Conservation (phyloP, 768 basidiomycete genomes). For the Pisolithus microcarpus region DNA sequence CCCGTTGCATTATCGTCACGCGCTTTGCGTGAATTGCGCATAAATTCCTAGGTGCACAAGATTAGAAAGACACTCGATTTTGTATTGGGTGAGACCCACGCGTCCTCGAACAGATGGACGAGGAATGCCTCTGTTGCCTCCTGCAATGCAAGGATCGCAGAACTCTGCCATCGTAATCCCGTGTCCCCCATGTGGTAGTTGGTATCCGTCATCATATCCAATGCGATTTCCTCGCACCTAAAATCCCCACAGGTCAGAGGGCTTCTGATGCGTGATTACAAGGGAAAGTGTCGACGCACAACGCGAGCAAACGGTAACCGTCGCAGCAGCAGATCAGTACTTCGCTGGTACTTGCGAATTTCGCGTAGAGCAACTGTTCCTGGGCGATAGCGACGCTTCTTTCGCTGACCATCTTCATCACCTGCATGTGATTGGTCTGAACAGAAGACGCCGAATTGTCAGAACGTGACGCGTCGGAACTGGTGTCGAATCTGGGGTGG, state of each 20-base stretch:
- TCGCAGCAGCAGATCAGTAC: constrained; percentile 79
- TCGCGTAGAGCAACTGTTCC: constrained; percentile 88
- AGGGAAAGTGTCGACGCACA: constrained; percentile 41
- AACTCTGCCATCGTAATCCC: constrained; percentile 88
- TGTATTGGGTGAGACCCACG: constrained; percentile 51
- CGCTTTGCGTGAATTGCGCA: constrained; percentile 98
- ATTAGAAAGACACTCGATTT: not conserved
- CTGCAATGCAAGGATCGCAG: constrained; percentile 88
- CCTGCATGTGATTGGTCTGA: constrained; percentile 19
- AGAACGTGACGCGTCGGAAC: constrained; percentile 7
- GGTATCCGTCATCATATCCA: constrained; percentile 81
- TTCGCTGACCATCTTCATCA: constrained; percentile 24
- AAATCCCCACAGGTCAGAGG: constrained; percentile 1
- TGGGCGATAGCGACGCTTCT: constrained; percentile 73
- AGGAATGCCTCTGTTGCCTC: constrained; percentile 95
- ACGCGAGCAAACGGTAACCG: constrained; percentile 91
- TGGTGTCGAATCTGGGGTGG: not conserved
- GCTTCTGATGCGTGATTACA: not conserved
- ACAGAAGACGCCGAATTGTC: constrained; percentile 1
- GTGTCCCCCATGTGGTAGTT: constrained; percentile 49
- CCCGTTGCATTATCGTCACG: constrained; percentile 95
- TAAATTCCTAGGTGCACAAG: constrained; percentile 57
- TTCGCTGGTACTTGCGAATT: constrained; percentile 92
- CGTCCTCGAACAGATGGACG: constrained; percentile 96
- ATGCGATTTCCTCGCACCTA: constrained; percentile 94